Base-by-base conservation (phyloP, 495 filamentous ascomycete species). In the Trichoderma gamsii region DNA sequence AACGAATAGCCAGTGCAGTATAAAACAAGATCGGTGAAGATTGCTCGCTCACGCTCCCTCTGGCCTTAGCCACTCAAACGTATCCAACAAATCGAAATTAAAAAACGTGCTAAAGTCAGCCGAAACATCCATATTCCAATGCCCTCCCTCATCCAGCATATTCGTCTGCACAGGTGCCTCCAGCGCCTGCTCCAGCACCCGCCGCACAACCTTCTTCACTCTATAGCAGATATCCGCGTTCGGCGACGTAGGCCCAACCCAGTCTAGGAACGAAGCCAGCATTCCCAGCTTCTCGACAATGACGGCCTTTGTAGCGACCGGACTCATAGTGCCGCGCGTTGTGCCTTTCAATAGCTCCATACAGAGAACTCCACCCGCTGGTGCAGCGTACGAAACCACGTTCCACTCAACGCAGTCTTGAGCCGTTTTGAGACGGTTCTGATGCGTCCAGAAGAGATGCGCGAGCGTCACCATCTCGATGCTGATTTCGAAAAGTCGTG, bases 271-370 rank as follows among this genome's bases (percentile, higher is more conserved):
- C 0, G 84, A 85, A 23, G 88, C 79, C 64, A 90, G 86, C 16
- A 88, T 81, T 66, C 85, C 87, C 9, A 89, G 78, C 67, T 88
- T 86, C 56, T 87, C 87, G 46, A 89, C 86, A 8, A 85, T 78
- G 69, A 86, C 83, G 1, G 87, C 56, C 25, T 61, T 61, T 27
- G 56, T 61, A 85, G 18, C 86, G 81, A 0, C 85, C 84, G 75
- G 63, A 77, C 68, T 41, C 79, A 68, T 32, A 70, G 64, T 63
- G 18, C 64, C 18, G 23, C 43, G 18, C 21, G 46, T 21, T 15
- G 15, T 44, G 18, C 38, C 35, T 16, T 25, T 16, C 41, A 66
- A 41, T 11, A 66, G 64, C 71, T 89, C 87, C 56, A 88, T 79
- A n/a, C 84, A 82, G 15, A 89, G 81, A 61, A 88, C 82, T 9